Percentiles rank a stretch among this genome's conserved stretches.
phyloP scores from a whole-genome alignment of 2,329 filamentous ascomycete genomes.

The Talaromyces sp. region DNA sequence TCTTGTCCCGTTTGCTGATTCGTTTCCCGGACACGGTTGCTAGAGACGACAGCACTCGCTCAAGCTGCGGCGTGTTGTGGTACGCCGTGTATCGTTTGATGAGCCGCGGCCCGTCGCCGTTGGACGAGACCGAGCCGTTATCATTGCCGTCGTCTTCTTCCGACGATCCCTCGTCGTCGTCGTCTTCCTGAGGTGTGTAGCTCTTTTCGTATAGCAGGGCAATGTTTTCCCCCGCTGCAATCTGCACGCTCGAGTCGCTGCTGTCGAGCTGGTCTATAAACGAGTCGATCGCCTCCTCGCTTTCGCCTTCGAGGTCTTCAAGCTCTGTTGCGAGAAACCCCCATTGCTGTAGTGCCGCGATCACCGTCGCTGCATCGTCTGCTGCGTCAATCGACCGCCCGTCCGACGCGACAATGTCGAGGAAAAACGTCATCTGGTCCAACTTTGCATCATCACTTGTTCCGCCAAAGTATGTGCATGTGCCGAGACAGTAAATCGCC shows the following conservation, averaged over 20 bases:
- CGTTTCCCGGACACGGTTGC: conserved; percentile 57
- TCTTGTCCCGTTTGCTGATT: conserved; percentile 63
- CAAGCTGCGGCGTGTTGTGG: conserved; percentile 58
- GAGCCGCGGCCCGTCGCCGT: conserved; percentile 37
- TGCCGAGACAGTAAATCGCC: conserved; percentile 68
- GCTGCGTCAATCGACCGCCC: conserved; percentile 66
- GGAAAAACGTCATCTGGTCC: conserved; percentile 68
- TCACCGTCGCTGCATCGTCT: conserved; percentile 67
- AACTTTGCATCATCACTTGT: conserved; percentile 63
- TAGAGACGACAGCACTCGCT: conserved; percentile 56
- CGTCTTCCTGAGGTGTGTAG: conserved; percentile 55
- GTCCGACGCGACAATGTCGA: conserved; percentile 76
- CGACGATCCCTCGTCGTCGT: conserved; percentile 50
- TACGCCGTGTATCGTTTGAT: conserved; percentile 66
- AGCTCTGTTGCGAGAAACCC: conserved; percentile 73
- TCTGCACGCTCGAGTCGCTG: conserved; percentile 66
- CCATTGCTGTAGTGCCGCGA: conserved; percentile 73
- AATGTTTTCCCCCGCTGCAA: conserved; percentile 73
- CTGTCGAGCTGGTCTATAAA: conserved; percentile 84
- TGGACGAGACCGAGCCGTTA: conserved; percentile 16
- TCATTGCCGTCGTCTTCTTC: conserved; percentile 36
- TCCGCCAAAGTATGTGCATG: conserved; percentile 72
- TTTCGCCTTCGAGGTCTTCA: conserved; percentile 67
- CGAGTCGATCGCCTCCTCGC: conserved; percentile 68
- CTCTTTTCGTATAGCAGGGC: conserved; percentile 77